Percentiles rank a stretch among this genome's conserved stretches.
These are phyloP conservation scores for Pterulicium gracile DNA, from an alignment of 1,284 basidiomycete genomes.

Conservation along the genomic window DNA sequence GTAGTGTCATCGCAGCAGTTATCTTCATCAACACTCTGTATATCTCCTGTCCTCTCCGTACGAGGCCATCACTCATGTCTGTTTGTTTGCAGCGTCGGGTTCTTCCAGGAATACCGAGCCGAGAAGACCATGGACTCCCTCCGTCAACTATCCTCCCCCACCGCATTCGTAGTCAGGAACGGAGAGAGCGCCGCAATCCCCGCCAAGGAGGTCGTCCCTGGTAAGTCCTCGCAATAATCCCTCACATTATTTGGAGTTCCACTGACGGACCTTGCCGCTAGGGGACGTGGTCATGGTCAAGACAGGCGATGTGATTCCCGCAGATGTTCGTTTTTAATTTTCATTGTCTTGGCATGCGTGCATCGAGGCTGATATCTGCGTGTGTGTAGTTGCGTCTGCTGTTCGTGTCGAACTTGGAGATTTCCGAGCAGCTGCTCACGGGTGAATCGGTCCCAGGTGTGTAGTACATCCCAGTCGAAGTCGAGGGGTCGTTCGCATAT, in stretches of 20 bases:
- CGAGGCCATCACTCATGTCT: slow-evolving; percentile 3
- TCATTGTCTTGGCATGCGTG: slow-evolving; percentile 17
- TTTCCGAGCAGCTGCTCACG: slow-evolving; percentile 61
- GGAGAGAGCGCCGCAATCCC: slow-evolving; percentile 39
- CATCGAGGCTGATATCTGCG: not conserved
- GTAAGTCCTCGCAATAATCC: slow-evolving; percentile 14
- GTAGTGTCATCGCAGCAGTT: slow-evolving; percentile 53
- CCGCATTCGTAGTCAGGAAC: slow-evolving; percentile 46
- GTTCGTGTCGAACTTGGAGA: slow-evolving; percentile 33
- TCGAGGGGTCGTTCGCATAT: not conserved
- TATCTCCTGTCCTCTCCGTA: slow-evolving; percentile 3
- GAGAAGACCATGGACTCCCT: slow-evolving; percentile 51
- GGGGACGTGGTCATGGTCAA: slow-evolving; percentile 45
- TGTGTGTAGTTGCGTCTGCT: slow-evolving; percentile 19
- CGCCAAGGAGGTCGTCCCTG: slow-evolving; percentile 51
- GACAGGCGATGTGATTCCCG: slow-evolving; percentile 50
- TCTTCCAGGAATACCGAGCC: slow-evolving; percentile 42
- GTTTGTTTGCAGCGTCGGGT: slow-evolving; percentile 26
- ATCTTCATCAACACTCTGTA: slow-evolving; percentile 39
- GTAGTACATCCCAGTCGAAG: not conserved
- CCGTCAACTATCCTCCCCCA: slow-evolving; percentile 46
- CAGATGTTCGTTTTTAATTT: slow-evolving; percentile 41
- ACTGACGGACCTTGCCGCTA: slow-evolving; percentile 8
- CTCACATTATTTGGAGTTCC: not conserved
- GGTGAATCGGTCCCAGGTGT: slow-evolving; percentile 48